phyloP scores from a whole-genome alignment of 345 rosid species.

The Murraya koenigii region DNA sequence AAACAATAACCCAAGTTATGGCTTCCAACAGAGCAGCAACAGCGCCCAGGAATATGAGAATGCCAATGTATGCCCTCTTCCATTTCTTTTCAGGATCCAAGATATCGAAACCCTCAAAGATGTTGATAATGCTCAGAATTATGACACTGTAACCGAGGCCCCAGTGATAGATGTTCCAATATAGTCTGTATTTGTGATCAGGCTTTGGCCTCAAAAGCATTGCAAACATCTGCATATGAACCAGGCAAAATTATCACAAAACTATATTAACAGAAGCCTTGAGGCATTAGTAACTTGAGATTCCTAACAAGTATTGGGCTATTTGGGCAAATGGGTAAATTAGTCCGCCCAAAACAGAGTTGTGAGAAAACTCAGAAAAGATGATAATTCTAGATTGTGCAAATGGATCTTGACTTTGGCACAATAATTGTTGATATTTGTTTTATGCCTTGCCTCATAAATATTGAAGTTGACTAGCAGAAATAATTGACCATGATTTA shows the following conservation, averaged over 20 bases:
- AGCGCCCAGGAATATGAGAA: constrained; percentile 56
- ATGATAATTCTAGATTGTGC: background rate
- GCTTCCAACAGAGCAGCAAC: constrained; percentile 50
- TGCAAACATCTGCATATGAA: constrained; percentile 51
- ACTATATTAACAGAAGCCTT: background rate
- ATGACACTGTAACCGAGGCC: constrained; percentile 64
- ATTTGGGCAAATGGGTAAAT: background rate
- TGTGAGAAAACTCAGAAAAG: too few species aligned
- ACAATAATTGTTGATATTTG: too few species aligned
- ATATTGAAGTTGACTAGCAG: background rate
- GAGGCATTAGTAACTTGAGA: background rate
- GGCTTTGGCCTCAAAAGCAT: constrained; percentile 82
- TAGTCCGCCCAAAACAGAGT: background rate
- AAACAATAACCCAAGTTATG: constrained; percentile 68
- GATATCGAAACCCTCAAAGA: constrained; percentile 67
- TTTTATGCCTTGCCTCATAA: background rate
- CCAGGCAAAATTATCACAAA: background rate
- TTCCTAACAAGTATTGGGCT: background rate
- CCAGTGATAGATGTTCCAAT: constrained; percentile 93
- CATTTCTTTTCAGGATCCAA: constrained; percentile 55
- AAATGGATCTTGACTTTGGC: background rate
- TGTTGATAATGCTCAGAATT: constrained; percentile 53
- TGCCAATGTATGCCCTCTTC: constrained; percentile 53
- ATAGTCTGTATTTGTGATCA: constrained; percentile 74
- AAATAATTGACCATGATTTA: background rate